A percentile compares a stretch with the other conserved stretches of the same genome.
Conservation (phyloP, 2,329 filamentous ascomycete genomes). For the Apiospora sp. region DNA sequence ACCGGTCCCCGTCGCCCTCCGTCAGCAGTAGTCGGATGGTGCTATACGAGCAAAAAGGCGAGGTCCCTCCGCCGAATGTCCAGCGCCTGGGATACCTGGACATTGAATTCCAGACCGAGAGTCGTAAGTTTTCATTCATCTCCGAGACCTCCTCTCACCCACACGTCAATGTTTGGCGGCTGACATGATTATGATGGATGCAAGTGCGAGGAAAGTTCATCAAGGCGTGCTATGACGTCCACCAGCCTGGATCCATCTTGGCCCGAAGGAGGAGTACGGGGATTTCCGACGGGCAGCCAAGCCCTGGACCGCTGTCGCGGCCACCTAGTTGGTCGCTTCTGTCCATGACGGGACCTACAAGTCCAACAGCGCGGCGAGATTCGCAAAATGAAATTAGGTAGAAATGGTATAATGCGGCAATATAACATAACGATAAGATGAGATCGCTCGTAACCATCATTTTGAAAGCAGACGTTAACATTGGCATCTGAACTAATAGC, state of each 20-base stretch:
- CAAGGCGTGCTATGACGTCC: slow-evolving; percentile 35
- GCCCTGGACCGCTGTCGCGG: slow-evolving; percentile 24
- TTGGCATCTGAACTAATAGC: no score
- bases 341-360: background rate
- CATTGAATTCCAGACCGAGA: slow-evolving; percentile 33
- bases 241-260: slow-evolving; percentile 25
- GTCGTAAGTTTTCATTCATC: slow-evolving; percentile 26
- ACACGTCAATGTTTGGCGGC: background rate
- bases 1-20: slow-evolving; percentile 25
- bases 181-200: background rate
- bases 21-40: slow-evolving; percentile 21
- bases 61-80: slow-evolving; percentile 30
- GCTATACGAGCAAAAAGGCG: slow-evolving; percentile 33
- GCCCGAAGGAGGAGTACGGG: slow-evolving; percentile 26
- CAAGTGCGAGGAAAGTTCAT: slow-evolving; percentile 36
- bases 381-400: background rate
- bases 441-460: no score
- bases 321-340: slow-evolving; percentile 27
- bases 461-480: no score
- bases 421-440: background rate
- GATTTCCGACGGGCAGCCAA: slow-evolving; percentile 16
- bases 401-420: background rate
- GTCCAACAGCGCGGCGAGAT: background rate
- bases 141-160: no score
- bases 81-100: slow-evolving; percentile 33